Evolutionary conservation across 371 early-diverging fungal genomes (phyloP).

Genomic region (Mucor plumbeus): DNA sequence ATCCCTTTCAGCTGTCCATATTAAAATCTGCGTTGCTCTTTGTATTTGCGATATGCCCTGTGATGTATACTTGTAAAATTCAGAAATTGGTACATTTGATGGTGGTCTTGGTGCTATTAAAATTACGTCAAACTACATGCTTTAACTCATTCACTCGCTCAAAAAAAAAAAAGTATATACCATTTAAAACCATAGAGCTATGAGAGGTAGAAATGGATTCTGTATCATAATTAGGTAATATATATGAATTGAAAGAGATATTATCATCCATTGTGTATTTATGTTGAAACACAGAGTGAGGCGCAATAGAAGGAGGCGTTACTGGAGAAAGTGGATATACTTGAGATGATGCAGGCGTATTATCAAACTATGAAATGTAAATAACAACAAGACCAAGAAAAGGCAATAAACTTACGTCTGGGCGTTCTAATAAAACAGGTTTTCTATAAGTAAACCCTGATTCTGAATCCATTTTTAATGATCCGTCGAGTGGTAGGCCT

Average conservation of each 20-base stretch:
- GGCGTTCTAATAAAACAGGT: background rate
- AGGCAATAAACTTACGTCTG: background rate
- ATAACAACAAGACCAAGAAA: background rate
- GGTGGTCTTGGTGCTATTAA: background rate
- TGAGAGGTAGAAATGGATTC: background rate
- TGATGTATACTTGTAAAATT: background rate
- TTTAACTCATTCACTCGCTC: background rate
- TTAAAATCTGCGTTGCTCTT: background rate
- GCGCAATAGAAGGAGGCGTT: background rate
- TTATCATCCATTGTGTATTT: constrained; percentile 1
- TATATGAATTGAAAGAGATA: background rate
- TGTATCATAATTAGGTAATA: background rate
- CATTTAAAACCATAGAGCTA: background rate
- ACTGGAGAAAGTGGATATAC: background rate
- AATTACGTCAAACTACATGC: background rate
- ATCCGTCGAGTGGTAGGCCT: background rate
- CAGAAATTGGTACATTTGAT: background rate
- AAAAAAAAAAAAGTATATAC: background rate
- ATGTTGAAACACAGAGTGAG: background rate
- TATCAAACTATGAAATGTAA: background rate
- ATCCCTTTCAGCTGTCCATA: background rate
- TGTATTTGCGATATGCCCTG: background rate
- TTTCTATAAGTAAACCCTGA: background rate
- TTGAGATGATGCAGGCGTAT: background rate
- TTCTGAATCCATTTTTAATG: background rate